Conservation (phyloP, 2,329 filamentous ascomycete genomes). For the Macrophomina tecta region DNA sequence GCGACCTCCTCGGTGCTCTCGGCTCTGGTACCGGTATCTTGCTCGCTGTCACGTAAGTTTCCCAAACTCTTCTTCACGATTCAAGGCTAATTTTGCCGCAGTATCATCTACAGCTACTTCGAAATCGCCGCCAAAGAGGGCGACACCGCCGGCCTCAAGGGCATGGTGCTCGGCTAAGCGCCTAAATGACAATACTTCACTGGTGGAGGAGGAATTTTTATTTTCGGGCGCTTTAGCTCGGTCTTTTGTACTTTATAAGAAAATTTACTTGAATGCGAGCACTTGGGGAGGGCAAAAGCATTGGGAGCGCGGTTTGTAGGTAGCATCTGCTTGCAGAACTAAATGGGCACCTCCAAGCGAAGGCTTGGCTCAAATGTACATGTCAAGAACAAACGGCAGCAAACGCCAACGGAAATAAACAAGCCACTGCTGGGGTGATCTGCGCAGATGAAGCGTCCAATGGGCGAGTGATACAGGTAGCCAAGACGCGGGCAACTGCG, state of each 20-base stretch:
- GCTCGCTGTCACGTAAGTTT: slow-evolving; percentile 93
- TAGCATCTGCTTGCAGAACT: neutral
- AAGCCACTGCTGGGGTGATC: slow-evolving; percentile 9
- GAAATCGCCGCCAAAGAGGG: slow-evolving; percentile 99
- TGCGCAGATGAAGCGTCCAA: slow-evolving; percentile 12
- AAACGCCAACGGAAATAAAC: slow-evolving; percentile 19
- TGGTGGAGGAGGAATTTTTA: slow-evolving; percentile 1
- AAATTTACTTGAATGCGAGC: slow-evolving; percentile 19
- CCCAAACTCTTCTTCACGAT: neutral
- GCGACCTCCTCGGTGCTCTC: slow-evolving; percentile 92
- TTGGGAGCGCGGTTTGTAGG: slow-evolving; percentile 20
- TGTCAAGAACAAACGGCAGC: slow-evolving; percentile 10
- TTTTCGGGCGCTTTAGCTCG: slow-evolving; percentile 4
- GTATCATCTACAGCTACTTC: slow-evolving; percentile 99
- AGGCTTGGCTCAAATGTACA: slow-evolving; percentile 18
- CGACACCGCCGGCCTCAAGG: slow-evolving; percentile 80
- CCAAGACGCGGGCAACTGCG: neutral
- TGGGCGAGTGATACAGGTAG: slow-evolving; percentile 10
- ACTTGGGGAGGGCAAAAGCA: slow-evolving; percentile 14
- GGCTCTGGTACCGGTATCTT: slow-evolving; percentile 98
- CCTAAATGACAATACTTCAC: neutral
- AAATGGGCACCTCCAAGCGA: neutral
- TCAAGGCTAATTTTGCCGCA: slow-evolving; percentile 47
- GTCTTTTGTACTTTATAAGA: slow-evolving; percentile 24
- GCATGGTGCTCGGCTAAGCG: slow-evolving; percentile 63